phyloP scores from a whole-genome alignment of 148 eudicot species.

The Polygonum aviculare region DNA sequence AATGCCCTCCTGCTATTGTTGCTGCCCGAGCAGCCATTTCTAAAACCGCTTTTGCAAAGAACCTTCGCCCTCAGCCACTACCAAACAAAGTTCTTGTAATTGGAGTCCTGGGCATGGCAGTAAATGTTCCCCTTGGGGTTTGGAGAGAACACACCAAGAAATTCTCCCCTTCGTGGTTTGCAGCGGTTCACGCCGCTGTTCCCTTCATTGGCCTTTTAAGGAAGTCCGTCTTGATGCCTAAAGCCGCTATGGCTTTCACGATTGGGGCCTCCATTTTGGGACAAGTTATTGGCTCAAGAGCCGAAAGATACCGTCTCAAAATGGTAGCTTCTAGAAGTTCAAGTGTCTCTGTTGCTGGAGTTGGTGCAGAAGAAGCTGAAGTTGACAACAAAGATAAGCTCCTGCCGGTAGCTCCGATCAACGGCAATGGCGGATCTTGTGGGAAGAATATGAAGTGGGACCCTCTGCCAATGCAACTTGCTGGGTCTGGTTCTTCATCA shows the following conservation, averaged over 20 bases:
- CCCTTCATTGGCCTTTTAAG: constrained; percentile 93
- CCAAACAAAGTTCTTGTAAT: constrained; percentile 72
- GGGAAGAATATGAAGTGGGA: constrained; percentile 45
- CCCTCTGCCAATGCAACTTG: constrained; percentile 25
- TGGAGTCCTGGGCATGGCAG: constrained; percentile 89
- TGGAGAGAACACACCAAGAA: constrained; percentile 96
- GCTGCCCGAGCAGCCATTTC: constrained; percentile 84
- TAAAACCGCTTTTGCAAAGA: constrained; percentile 77
- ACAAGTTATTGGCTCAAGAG: constrained; percentile 94
- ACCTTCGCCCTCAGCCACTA: constrained; percentile 82
- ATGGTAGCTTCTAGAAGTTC: constrained; percentile 28
- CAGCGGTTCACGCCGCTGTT: constrained; percentile 91
- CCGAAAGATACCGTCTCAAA: constrained; percentile 74
- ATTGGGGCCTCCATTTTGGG: constrained; percentile 88
- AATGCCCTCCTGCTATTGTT: constrained; percentile 77
- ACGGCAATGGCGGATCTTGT: constrained; percentile 28
- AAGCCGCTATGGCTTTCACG: constrained; percentile 92
- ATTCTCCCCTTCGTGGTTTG: constrained; percentile 95
- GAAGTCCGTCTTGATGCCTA: constrained; percentile 85
- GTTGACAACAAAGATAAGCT: constrained; percentile 6
- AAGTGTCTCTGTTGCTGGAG: constrained; percentile 11
- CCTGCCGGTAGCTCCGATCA: constrained; percentile 19
- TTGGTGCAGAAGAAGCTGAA: constrained; percentile 3
- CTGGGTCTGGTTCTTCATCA: constrained; percentile 30
- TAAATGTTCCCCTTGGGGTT: constrained; percentile 75